phyloP scores from a whole-genome alignment of 768 basidiomycete species.

The Boletales sp. region DNA sequence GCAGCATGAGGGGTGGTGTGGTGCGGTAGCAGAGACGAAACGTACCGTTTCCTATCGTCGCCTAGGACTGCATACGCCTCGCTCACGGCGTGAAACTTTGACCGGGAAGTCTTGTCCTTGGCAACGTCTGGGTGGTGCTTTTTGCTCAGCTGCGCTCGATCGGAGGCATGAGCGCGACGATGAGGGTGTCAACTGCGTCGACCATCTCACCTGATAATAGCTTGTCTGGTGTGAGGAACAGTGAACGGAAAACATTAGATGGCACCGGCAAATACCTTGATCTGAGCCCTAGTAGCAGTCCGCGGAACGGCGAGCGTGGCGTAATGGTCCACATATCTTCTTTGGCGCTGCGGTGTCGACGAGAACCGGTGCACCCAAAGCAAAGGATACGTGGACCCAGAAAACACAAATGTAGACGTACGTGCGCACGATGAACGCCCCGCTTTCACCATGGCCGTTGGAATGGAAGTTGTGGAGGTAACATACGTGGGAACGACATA shows the following conservation, averaged over 20 bases:
- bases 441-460: no score
- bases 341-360: slow-evolving; percentile 9
- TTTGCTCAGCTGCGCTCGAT: slow-evolving; percentile 41
- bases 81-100: slow-evolving; percentile 43
- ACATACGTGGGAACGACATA: slow-evolving; percentile 26
- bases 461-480: not conserved
- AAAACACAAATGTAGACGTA: not conserved
- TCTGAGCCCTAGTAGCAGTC: slow-evolving; percentile 30
- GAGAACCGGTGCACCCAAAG: slow-evolving; percentile 15
- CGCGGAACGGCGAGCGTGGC: slow-evolving; percentile 24
- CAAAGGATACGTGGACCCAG: not conserved
- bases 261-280: slow-evolving; percentile 21
- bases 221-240: slow-evolving; percentile 14
- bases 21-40: not conserved
- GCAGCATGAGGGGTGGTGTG: no score
- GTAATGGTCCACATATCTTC: slow-evolving; percentile 25
- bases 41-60: slow-evolving; percentile 44
- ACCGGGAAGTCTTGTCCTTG: slow-evolving; percentile 34
- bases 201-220: slow-evolving; percentile 26
- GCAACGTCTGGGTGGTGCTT: slow-evolving; percentile 44
- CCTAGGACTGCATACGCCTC: slow-evolving; percentile 46
- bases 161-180: not conserved
- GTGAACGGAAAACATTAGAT: slow-evolving; percentile 1
- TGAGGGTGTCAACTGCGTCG: not conserved
- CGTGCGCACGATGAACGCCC: slow-evolving; percentile 1